A percentile compares a stretch with the other conserved stretches of the same genome.
Conservation (phyloP, 495 filamentous ascomycete genomes). For the Talaromyces nanjingensis region DNA sequence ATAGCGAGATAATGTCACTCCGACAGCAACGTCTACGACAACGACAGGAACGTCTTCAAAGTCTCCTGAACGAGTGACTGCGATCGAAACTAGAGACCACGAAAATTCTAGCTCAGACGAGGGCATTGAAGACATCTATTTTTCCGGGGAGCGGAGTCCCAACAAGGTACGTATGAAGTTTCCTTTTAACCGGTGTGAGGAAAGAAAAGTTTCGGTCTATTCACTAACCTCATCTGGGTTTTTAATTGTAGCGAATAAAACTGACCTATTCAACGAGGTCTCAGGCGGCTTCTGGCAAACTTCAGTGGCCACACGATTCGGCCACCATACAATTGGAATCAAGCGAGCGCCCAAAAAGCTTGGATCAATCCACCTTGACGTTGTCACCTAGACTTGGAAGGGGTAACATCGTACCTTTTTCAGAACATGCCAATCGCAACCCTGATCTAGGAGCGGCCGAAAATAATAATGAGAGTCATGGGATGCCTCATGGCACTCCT, state of each 20-base stretch:
- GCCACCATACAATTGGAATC: neutral
- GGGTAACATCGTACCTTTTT: neutral
- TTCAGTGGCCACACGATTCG: neutral
- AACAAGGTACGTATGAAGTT: neutral
- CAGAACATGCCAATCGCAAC: neutral
- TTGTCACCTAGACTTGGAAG: neutral
- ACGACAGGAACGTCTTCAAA: neutral
- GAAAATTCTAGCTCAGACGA: neutral
- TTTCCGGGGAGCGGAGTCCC: neutral
- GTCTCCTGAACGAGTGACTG: neutral
- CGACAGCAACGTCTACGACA: neutral
- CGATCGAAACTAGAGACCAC: neutral
- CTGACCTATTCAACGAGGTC: neutral
- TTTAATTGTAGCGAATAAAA: neutral
- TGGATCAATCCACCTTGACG: neutral
- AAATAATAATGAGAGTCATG: slow-evolving; percentile 1
- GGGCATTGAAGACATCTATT: neutral
- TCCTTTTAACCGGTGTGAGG: neutral
- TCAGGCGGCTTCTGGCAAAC: neutral
- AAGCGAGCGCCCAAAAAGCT: neutral
- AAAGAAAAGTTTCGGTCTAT: neutral
- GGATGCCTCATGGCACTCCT: slow-evolving; percentile 1
- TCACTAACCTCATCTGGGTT: neutral
- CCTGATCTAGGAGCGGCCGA: neutral
- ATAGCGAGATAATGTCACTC: slow-evolving; percentile 1